A percentile compares a stretch with the other conserved stretches of the same genome.
Evolutionary conservation across 257 asterid genomes (phyloP).

Genomic region (Eucommia ulmoides): DNA sequence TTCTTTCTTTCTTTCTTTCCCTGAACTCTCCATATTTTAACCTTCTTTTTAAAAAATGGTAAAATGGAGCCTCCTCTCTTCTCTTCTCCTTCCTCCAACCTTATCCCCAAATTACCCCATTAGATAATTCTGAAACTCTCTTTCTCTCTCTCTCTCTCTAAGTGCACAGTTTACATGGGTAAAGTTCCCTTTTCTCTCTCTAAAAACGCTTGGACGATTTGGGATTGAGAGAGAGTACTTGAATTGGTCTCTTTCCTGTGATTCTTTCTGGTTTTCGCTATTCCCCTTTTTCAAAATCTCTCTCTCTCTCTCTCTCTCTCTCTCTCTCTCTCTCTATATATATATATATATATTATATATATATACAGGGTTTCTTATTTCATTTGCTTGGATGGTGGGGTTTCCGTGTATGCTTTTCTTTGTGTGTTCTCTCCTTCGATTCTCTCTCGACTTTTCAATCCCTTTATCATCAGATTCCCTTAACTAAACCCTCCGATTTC

Average conservation of each 20-base stretch:
- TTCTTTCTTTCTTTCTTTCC: neutral
- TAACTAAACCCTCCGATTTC: conserved; percentile 8
- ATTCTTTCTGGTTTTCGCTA: neutral
- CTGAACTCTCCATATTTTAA: no score
- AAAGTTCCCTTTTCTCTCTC: neutral
- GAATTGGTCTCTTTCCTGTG: neutral
- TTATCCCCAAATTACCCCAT: neutral
- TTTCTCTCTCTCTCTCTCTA: neutral
- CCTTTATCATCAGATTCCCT: conserved; percentile 16
- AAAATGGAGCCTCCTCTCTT: neutral
- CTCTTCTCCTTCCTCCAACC: neutral
- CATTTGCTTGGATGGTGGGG: conserved; percentile 33
- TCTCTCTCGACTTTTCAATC: conserved; percentile 16
- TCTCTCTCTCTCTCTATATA: no score
- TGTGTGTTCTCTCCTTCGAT: conserved; percentile 18
- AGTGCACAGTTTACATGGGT: neutral
- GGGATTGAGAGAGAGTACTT: neutral
- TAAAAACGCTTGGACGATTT: neutral
- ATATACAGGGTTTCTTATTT: conserved; percentile 10
- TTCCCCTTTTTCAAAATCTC: neutral
- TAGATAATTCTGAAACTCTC: neutral
- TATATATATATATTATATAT: no score
- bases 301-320: no score
- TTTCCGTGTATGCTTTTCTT: conserved; percentile 7
- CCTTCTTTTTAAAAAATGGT: neutral